These are phyloP conservation scores for Bipolaris oryzae DNA, from an alignment of 2,329 filamentous ascomycete genomes.

Conservation along the genomic window DNA sequence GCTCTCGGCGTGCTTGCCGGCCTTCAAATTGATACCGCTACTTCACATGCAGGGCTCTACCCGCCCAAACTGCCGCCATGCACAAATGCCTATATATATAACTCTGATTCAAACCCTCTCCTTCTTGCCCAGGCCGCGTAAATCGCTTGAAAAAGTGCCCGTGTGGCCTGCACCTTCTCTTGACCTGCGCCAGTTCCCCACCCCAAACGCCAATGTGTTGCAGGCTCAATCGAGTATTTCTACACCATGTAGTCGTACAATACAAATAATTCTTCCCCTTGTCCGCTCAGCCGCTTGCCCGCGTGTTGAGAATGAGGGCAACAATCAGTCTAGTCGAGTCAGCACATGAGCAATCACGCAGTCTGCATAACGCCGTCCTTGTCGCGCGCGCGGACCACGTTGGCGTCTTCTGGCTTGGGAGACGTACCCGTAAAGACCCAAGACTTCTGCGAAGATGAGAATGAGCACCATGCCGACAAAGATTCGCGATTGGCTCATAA, in stretches of 20 bases:
- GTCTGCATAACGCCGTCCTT: not conserved
- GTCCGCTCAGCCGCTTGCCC: slow-evolving; percentile 64
- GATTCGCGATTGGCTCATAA: slow-evolving; percentile 94
- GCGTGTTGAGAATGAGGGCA: slow-evolving; percentile 89
- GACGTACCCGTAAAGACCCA: slow-evolving; percentile 91
- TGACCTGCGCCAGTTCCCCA: not conserved
- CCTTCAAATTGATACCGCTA: not conserved
- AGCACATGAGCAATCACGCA: slow-evolving; percentile 11
- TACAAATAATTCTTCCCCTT: slow-evolving; percentile 28
- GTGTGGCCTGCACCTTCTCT: slow-evolving; percentile 12
- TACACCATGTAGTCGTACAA: slow-evolving; percentile 41
- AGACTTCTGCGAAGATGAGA: slow-evolving; percentile 95
- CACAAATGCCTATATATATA: not conserved
- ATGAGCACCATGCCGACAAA: slow-evolving; percentile 99
- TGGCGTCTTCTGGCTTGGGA: not conserved
- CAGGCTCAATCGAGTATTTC: slow-evolving; percentile 28
- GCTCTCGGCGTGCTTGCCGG: slow-evolving; percentile 6
- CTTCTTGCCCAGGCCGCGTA: slow-evolving; percentile 4
- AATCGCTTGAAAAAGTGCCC: slow-evolving; percentile 12
- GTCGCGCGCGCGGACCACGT: not conserved
- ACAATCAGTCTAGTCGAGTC: slow-evolving; percentile 75
- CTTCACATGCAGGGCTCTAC: not conserved
- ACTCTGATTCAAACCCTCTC: slow-evolving; percentile 3
- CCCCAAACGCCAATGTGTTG: slow-evolving; percentile 31
- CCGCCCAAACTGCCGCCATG: slow-evolving; percentile 5